Evolutionary conservation across 768 basidiomycete genomes (phyloP).

Genomic region (Termitomyces sp.): DNA sequence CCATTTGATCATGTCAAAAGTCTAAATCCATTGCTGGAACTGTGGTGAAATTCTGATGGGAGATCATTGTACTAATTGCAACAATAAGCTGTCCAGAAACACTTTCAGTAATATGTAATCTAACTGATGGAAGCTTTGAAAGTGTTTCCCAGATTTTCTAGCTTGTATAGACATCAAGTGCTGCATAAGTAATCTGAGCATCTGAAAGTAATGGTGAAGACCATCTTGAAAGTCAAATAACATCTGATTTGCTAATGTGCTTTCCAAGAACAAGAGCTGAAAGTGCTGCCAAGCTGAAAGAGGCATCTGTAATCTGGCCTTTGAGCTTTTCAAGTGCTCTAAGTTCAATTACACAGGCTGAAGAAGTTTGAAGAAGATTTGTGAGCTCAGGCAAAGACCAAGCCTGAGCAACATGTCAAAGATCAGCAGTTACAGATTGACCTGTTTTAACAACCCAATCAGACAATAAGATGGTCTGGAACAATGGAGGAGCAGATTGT

Average conservation of each 20-base stretch:
- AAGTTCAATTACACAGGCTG: neutral
- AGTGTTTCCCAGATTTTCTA: neutral
- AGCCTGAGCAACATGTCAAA: neutral
- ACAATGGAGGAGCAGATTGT: neutral
- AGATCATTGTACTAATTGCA: no score
- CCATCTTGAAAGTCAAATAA: neutral
- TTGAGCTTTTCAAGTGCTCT: neutral
- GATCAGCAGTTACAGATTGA: neutral
- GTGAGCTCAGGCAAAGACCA: neutral
- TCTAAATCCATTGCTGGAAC: no score
- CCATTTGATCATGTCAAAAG: no score
- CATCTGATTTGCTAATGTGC: neutral
- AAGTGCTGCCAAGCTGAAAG: no score
- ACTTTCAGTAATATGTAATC: neutral
- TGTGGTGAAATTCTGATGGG: no score
- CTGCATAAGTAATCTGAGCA: neutral
- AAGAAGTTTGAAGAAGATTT: neutral
- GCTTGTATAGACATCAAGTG: neutral
- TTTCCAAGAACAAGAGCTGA: neutral
- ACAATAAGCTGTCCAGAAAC: neutral
- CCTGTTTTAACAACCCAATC: neutral
- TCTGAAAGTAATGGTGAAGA: neutral
- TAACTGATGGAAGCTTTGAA: neutral
- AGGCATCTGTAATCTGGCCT: neutral
- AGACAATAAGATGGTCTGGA: neutral